phyloP scores from a whole-genome alignment of 805 yeast species.

The Lipomyces starkeyi region DNA sequence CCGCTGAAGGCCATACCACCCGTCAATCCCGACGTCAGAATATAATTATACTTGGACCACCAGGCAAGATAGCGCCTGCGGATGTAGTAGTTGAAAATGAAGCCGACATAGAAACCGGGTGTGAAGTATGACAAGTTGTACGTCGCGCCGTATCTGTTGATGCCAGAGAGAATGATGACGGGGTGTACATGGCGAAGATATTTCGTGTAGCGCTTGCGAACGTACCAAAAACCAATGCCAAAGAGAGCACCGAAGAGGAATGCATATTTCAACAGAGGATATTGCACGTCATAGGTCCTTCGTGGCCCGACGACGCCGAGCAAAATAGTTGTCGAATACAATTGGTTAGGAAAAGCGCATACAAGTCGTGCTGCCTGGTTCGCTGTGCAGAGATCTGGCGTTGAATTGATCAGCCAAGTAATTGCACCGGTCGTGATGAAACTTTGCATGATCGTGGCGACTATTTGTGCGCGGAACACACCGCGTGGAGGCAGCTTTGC shows the following conservation, averaged over 20 bases:
- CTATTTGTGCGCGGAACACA: constrained; percentile 57
- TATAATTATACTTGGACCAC: constrained; percentile 78
- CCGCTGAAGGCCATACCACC: constrained; percentile 70
- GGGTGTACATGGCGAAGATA: constrained; percentile 23
- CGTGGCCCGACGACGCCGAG: constrained; percentile 39
- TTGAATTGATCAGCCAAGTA: constrained; percentile 50
- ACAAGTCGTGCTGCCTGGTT: constrained; percentile 28
- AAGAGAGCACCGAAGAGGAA: constrained; percentile 31
- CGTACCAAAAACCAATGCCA: constrained; percentile 18
- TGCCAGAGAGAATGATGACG: constrained; percentile 34
- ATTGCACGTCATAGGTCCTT: constrained; percentile 28
- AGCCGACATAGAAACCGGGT: constrained; percentile 53
- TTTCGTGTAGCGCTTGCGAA: constrained; percentile 11
- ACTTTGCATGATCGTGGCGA: constrained; percentile 59
- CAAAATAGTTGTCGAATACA: constrained; percentile 34
- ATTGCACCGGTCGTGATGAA: constrained; percentile 57
- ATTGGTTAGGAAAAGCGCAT: constrained; percentile 36
- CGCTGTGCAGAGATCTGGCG: constrained; percentile 33
- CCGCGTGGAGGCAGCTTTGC: constrained; percentile 57
- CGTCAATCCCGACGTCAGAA: constrained; percentile 67
- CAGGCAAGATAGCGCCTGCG: constrained; percentile 62
- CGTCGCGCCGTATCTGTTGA: constrained; percentile 14
- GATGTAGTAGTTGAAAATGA: constrained; percentile 60
- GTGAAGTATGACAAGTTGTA: constrained; percentile 43
- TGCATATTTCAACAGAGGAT: constrained; percentile 25